A percentile compares a stretch with the other conserved stretches of the same genome.
Evolutionary conservation across 2,329 filamentous ascomycete species (phyloP).

Genomic region (Davidsoniella eucalypti): DNA sequence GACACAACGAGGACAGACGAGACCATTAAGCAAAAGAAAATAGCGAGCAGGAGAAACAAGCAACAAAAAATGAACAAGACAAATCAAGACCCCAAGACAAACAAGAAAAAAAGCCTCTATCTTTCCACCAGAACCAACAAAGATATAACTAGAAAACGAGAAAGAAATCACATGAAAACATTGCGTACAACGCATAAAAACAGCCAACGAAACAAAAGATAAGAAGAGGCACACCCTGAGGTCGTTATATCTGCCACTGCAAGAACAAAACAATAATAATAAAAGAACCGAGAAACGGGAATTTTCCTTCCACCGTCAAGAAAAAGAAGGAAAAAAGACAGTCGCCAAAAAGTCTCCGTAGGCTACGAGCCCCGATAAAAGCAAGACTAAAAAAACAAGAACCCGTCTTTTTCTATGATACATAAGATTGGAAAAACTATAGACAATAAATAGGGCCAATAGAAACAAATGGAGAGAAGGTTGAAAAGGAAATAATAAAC

Average conservation of each 20-base stretch:
- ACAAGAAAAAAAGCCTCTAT: not conserved
- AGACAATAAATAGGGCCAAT: not conserved
- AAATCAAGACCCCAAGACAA: not conserved
- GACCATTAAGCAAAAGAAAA: not conserved
- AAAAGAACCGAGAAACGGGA: no score
- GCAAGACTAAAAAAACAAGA: not conserved
- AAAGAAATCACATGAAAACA: not conserved
- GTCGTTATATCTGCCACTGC: no score
- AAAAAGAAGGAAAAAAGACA: not conserved
- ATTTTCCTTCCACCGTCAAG: not conserved
- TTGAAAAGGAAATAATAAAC: not conserved
- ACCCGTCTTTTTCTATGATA: constrained; percentile 5
- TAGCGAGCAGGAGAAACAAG: not conserved
- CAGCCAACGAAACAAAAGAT: no score
- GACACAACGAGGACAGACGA: not conserved
- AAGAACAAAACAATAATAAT: no score
- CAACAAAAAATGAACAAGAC: not conserved
- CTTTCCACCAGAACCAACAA: not conserved
- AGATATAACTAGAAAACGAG: not conserved
- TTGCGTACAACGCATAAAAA: not conserved
- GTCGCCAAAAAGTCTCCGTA: not conserved
- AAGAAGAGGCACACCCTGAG: no score
- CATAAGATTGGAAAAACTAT: not conserved
- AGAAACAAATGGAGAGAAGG: not conserved
- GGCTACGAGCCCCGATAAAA: not conserved